A percentile compares a stretch with the other conserved stretches of the same genome.
Conservation (phyloP, 805 yeast genomes). For the Candida andamanensis region DNA sequence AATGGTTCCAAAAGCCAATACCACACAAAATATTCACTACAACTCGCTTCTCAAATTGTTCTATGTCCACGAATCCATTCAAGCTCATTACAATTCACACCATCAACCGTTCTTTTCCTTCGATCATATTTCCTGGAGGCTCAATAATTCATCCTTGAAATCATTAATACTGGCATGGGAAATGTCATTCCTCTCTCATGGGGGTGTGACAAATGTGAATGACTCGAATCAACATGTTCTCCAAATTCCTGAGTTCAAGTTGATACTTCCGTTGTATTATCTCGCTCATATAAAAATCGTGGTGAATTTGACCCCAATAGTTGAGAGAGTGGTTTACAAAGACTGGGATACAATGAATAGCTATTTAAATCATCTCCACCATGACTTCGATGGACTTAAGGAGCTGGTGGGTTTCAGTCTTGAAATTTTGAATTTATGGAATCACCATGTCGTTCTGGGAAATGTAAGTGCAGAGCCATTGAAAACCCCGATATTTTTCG, state of each 20-base stretch:
- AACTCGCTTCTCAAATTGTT: slow-evolving; percentile 43
- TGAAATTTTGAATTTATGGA: slow-evolving; percentile 64
- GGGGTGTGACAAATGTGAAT: slow-evolving; percentile 55
- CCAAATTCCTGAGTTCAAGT: slow-evolving; percentile 52
- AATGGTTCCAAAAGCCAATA: no score
- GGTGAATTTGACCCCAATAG: slow-evolving; percentile 55
- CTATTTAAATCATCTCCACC: slow-evolving; percentile 41
- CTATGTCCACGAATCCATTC: slow-evolving; percentile 63
- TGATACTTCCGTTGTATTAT: slow-evolving; percentile 60
- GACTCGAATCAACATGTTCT: slow-evolving; percentile 46
- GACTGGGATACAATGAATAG: slow-evolving; percentile 67
- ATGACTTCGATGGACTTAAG: slow-evolving; percentile 58
- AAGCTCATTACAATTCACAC: slow-evolving; percentile 36
- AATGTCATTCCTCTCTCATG: slow-evolving; percentile 51
- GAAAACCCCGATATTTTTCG: slow-evolving; percentile 71
- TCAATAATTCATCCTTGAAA: slow-evolving; percentile 52
- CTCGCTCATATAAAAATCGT: slow-evolving; percentile 66
- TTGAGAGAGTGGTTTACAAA: slow-evolving; percentile 55
- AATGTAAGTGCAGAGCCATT: slow-evolving; percentile 63
- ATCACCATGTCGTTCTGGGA: slow-evolving; percentile 59
- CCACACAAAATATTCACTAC: slow-evolving; percentile 8
- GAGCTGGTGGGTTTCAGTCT: slow-evolving; percentile 57
- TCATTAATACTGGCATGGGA: slow-evolving; percentile 66
- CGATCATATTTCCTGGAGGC: slow-evolving; percentile 60
- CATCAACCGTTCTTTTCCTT: slow-evolving; percentile 20